Base-by-base conservation (phyloP, 2,329 filamentous ascomycete genomes). In the Fusarium piperis region DNA sequence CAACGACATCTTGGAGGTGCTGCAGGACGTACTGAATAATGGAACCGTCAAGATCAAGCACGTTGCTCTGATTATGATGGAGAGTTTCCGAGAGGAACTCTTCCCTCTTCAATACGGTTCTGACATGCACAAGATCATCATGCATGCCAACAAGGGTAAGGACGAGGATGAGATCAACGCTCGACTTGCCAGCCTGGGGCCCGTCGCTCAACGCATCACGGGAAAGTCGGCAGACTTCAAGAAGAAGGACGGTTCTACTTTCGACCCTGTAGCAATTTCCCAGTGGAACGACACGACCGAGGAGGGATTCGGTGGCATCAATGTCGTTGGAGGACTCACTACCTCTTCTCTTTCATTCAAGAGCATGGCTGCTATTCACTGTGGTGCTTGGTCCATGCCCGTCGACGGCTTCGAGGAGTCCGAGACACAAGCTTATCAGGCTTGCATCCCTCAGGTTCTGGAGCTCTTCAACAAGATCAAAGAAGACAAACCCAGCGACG, bases 51-150 rank as follows among this genome's bases (percentile, higher is more conserved):
- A 80, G 59, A 84, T 86, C 62, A 83, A 84, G 67, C 83, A 86
- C 63, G 78, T 86, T 12, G 77, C 85, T n/a, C 69, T 85, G 10
- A 67, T 86, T 20, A 81, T 84, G 56, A 78, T 86, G 46, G 84
- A 86, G 68, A 85, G 83, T 48, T 83, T 83, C 2, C 79, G 84
- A 6, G 81, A 82, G 16, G 84, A 86, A 51, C 79, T 85, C 1
- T 86, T 85, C 64, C 84, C 84, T 4, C 70, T 86, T 23, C 83
- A 83, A 36, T 80, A 81, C 62, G 78, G 78, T 4, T 83, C 81
- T 4, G 74, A 81, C 28, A 81, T 84, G 18, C 81, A 79, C 65
- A 76, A 80, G 4, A 78, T 79, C 1, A 76, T 82, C 3, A 62
- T 75, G 11, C 67, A 78, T 12, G 81, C 81, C 1, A 77, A 78